Percentiles rank a stretch among this genome's conserved stretches.
phyloP scores from a whole-genome alignment of 176 grass and related monocot species.

The Carex kokanica region DNA sequence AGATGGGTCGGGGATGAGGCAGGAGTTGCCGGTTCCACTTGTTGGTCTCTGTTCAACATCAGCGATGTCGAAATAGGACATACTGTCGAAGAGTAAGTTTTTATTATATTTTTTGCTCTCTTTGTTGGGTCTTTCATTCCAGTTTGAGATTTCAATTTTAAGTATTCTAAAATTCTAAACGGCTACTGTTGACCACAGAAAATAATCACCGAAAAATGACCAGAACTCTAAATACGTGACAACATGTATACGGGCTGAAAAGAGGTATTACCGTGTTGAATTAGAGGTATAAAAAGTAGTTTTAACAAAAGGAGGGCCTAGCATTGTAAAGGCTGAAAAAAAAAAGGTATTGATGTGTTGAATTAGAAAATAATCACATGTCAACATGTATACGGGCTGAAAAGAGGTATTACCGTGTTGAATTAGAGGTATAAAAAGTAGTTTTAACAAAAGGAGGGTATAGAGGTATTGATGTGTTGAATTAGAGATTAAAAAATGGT shows the following conservation, averaged over 20 bases:
- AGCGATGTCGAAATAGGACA: constrained; percentile 66
- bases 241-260: not conserved
- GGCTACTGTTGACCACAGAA: not conserved
- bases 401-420: not conserved
- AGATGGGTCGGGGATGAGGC: constrained; percentile 88
- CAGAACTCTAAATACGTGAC: not conserved
- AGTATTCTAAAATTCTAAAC: not conserved
- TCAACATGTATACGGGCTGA: not conserved
- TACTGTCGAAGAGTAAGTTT: constrained; percentile 49
- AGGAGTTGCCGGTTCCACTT: constrained; percentile 56
- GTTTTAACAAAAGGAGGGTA: not conserved
- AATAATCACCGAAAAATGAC: too few relatives aligned
- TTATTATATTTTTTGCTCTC: not conserved
- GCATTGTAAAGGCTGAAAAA: not conserved
- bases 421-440: not conserved
- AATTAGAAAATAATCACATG: not conserved
- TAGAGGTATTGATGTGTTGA: not conserved
- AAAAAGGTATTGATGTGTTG: not conserved
- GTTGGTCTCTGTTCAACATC: constrained; percentile 81
- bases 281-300: not conserved
- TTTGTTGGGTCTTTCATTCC: not conserved
- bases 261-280: not conserved
- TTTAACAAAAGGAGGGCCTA: not conserved
- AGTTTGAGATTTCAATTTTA: not conserved
- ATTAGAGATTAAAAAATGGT: not conserved